These are phyloP conservation scores for Nothopassalora personata DNA, from an alignment of 2,329 filamentous ascomycete species.

Conservation along the genomic window DNA sequence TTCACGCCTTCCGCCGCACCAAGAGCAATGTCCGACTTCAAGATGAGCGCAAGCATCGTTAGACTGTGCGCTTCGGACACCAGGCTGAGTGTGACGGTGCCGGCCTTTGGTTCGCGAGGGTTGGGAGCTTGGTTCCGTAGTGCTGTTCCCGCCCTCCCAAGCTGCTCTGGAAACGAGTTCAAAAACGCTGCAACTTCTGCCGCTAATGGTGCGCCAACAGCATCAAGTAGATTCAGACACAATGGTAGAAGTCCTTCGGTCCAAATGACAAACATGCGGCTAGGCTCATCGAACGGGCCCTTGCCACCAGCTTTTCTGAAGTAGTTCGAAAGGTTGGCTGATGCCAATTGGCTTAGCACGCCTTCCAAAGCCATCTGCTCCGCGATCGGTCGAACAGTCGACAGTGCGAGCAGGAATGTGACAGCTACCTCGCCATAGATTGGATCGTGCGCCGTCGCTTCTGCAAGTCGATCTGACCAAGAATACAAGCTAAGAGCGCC, in stretches of 20 bases:
- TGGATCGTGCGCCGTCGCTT: conserved; percentile 70
- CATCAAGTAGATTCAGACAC: conserved; percentile 78
- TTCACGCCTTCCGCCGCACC: conserved; percentile 59
- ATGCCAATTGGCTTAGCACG: conserved; percentile 70
- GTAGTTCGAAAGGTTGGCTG: conserved; percentile 71
- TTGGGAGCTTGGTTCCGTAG: conserved; percentile 56
- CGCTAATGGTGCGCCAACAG: conserved; percentile 74
- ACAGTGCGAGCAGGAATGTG: conserved; percentile 82
- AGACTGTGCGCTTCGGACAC: conserved; percentile 75
- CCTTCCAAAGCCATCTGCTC: conserved; percentile 88
- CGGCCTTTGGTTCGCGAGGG: conserved; percentile 41
- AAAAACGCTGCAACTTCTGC: conserved; percentile 81
- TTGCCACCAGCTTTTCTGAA: conserved; percentile 64
- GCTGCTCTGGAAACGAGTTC: conserved; percentile 78
- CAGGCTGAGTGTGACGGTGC: conserved; percentile 65
- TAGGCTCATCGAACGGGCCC: conserved; percentile 71
- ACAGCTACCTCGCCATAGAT: conserved; percentile 91
- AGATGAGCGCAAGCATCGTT: conserved; percentile 66
- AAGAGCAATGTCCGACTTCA: conserved; percentile 59
- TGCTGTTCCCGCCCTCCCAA: conserved; percentile 64
- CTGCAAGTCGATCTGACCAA: conserved; percentile 79
- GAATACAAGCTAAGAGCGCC: conserved; percentile 84
- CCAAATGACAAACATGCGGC: conserved; percentile 85
- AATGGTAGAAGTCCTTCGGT: conserved; percentile 79
- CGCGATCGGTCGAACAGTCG: conserved; percentile 71